Conservation (phyloP, 2,329 filamentous ascomycete genomes). For the Trichoderma cornu-damae region DNA sequence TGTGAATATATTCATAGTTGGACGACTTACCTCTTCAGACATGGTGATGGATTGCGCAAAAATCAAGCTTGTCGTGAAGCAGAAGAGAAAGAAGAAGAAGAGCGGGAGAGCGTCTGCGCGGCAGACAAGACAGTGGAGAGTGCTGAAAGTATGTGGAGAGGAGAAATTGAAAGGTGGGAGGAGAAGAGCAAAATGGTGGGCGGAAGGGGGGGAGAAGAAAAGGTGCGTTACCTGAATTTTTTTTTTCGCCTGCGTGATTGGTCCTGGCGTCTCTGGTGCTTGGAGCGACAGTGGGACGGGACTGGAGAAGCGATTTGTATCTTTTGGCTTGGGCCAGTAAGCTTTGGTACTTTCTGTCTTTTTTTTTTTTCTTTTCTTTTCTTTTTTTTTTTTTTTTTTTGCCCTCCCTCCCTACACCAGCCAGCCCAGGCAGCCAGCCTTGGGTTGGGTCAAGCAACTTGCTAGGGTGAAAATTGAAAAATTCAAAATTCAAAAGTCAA, state of each 20-base stretch:
- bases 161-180: conserved; percentile 20
- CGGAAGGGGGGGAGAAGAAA: conserved; percentile 18
- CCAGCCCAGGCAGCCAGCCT: background rate
- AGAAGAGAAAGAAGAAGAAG: conserved; percentile 25
- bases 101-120: conserved; percentile 19
- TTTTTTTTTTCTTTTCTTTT: background rate
- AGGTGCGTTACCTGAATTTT: conserved; percentile 29
- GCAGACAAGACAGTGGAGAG: conserved; percentile 23
- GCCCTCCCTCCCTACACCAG: too few species aligned
- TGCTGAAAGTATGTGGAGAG: conserved; percentile 23
- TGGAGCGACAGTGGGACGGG: conserved; percentile 25
- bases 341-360: background rate
- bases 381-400: background rate
- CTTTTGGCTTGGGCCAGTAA: background rate
- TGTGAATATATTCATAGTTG: too few species aligned
- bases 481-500: too few species aligned
- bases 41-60: conserved; percentile 49
- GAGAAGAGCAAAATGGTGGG: conserved; percentile 18
- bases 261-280: conserved; percentile 21
- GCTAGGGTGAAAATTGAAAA: background rate
- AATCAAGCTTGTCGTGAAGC: conserved; percentile 30
- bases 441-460: background rate
- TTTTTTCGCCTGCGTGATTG: conserved; percentile 39
- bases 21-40: conserved; percentile 52
- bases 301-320: conserved; percentile 8